Evolutionary conservation across 495 filamentous ascomycete species (phyloP).

Genomic region (Penicillium verhagenii): DNA sequence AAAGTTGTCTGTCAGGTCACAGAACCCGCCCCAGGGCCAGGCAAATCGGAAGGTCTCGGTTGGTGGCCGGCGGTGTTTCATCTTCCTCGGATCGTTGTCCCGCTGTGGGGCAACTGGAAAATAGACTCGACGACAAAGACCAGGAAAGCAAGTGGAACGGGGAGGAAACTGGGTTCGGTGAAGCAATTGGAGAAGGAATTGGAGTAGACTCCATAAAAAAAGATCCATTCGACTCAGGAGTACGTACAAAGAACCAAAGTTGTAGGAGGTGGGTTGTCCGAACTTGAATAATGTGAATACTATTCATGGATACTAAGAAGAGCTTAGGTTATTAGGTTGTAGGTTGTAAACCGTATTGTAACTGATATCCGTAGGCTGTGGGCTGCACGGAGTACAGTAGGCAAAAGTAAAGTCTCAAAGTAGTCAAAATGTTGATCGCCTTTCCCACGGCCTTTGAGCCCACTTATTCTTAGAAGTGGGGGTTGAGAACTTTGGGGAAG

Average conservation of each 20-base stretch:
- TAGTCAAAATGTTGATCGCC: not conserved
- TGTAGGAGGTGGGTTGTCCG: no score
- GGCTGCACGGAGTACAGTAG: not conserved
- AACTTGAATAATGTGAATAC: no score
- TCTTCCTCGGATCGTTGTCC: constrained; percentile 25
- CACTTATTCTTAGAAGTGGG: constrained; percentile 14
- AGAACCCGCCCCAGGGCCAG: constrained; percentile 1
- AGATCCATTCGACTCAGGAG: no score
- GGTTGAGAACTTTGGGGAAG: not conserved
- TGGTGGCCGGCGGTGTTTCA: constrained; percentile 22
- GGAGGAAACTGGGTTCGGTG: not conserved
- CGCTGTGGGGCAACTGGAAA: constrained; percentile 24
- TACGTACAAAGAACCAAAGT: no score
- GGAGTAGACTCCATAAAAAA: not conserved
- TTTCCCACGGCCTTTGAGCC: not conserved
- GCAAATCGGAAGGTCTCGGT: constrained; percentile 34
- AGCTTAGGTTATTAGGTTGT: no score
- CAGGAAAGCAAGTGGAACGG: not conserved
- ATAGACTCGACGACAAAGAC: constrained; percentile 13
- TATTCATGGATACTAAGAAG: no score
- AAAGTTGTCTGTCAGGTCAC: constrained; percentile 9
- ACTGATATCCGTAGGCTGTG: no score
- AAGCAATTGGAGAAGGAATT: not conserved
- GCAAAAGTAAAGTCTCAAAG: not conserved
- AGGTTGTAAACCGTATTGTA: no score